These are phyloP conservation scores for Neostapfia colusana DNA, from an alignment of 176 grass and related monocot species.

Conservation along the genomic window DNA sequence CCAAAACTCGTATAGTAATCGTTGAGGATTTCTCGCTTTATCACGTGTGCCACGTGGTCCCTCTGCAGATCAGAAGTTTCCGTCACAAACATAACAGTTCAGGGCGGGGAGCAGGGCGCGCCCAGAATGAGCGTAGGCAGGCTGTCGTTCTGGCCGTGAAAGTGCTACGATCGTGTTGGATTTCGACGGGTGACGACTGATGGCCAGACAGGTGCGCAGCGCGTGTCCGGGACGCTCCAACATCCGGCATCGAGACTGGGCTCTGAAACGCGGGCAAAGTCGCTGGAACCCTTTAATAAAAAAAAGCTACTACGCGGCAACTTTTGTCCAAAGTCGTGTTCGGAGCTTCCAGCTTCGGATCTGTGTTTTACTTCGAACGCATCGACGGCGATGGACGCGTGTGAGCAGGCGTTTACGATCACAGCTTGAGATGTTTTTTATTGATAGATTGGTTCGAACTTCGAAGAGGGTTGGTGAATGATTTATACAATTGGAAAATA, in stretches of 20 bases:
- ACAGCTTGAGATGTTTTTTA: not conserved
- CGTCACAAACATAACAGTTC: not conserved
- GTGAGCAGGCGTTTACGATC: not conserved
- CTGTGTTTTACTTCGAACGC: slow-evolving; percentile 37
- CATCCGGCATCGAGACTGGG: not conserved
- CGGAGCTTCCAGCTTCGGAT: slow-evolving; percentile 5
- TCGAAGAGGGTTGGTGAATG: not conserved
- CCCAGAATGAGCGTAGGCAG: not conserved
- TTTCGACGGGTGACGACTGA: slow-evolving; percentile 9
- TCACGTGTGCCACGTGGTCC: not conserved
- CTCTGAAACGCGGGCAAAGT: slow-evolving; percentile 20
- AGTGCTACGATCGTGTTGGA: not conserved
- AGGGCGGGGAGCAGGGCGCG: not conserved
- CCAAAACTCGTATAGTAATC: not conserved
- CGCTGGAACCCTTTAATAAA: slow-evolving; percentile 9
- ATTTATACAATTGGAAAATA: not conserved
- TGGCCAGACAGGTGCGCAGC: not conserved
- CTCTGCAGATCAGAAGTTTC: not conserved
- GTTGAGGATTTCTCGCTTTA: not conserved
- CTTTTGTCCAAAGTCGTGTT: slow-evolving; percentile 31
- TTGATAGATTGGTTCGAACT: not conserved
- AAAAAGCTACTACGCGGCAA: not conserved
- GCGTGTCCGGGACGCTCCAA: slow-evolving; percentile 16
- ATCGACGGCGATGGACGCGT: slow-evolving; percentile 24
- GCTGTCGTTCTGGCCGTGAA: slow-evolving; percentile 6